A percentile compares a stretch with the other conserved stretches of the same genome.
phyloP scores from a whole-genome alignment of 75 land plant species.

The Adiantum capillusveneris region DNA sequence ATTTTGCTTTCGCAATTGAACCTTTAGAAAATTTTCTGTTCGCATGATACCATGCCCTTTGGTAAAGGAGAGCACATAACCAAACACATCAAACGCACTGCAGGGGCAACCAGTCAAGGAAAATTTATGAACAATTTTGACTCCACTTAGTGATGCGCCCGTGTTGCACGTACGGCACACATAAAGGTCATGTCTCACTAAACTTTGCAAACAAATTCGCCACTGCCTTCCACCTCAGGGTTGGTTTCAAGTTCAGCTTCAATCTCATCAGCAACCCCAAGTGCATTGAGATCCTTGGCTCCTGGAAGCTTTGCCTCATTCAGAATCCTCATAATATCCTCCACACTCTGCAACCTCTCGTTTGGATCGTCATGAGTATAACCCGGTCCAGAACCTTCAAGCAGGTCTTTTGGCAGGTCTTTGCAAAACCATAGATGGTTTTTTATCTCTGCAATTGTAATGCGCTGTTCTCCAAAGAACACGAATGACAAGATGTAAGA shows the following conservation, averaged over 20 bases:
- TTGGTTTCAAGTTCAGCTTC: constrained; percentile 45
- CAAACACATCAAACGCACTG: too few species aligned
- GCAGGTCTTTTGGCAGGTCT: constrained; percentile 31
- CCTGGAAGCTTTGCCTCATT: constrained; percentile 2
- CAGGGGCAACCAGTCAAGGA: too few species aligned
- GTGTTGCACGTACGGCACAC: too few species aligned
- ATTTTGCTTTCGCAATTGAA: too few species aligned
- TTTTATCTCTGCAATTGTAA: constrained; percentile 40
- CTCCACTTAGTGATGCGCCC: too few species aligned
- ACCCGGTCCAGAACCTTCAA: constrained; percentile 15
- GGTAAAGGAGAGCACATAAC: too few species aligned
- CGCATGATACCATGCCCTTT: too few species aligned
- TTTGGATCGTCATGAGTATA: constrained; percentile 16
- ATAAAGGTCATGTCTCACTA: too few species aligned
- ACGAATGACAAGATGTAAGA: too few species aligned
- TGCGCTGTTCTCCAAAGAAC: too few species aligned
- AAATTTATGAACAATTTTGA: too few species aligned
- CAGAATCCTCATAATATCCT: constrained; percentile 39
- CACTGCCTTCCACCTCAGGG: constrained; percentile 55
- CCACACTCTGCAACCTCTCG: constrained; percentile 19
- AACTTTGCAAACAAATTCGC: constrained; percentile 66
- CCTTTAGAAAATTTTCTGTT: too few species aligned
- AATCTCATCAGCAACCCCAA: constrained; percentile 36
- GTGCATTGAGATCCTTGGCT: constrained; percentile 8
- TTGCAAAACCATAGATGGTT: constrained; percentile 37